These are phyloP conservation scores for Torrubiellomyces zombiae DNA, from an alignment of 2,329 filamentous ascomycete genomes.

Conservation along the genomic window DNA sequence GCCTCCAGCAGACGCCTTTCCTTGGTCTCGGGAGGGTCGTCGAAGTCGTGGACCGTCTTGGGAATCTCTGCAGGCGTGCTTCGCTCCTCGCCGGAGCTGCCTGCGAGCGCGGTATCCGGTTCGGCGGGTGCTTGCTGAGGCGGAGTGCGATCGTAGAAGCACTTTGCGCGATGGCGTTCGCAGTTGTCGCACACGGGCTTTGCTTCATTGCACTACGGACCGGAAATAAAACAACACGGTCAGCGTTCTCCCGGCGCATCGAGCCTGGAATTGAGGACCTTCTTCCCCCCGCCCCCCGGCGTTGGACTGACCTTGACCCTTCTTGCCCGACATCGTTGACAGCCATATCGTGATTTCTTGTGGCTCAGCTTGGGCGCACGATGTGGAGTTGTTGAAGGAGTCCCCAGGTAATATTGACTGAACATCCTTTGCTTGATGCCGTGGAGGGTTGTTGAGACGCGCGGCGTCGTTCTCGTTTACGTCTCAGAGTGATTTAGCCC, in stretches of 20 bases:
- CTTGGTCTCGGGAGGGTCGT: slow-evolving; percentile 6
- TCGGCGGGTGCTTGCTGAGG: slow-evolving; percentile 2
- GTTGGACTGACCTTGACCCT: slow-evolving; percentile 6
- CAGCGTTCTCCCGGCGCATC: no score
- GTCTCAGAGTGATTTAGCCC: no score
- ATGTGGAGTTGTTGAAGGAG: slow-evolving; percentile 1
- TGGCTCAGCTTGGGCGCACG: slow-evolving; percentile 7
- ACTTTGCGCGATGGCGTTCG: slow-evolving; percentile 4
- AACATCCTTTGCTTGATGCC: slow-evolving; percentile 7
- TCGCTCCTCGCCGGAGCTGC: slow-evolving; percentile 3
- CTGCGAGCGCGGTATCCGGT: slow-evolving; percentile 3
- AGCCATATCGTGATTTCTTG: slow-evolving; percentile 8
- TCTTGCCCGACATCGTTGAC: slow-evolving; percentile 7
- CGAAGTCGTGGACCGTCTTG: slow-evolving; percentile 1
- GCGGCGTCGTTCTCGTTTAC: no score
- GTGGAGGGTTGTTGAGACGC: no score
- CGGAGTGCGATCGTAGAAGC: slow-evolving; percentile 7
- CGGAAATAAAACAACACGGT: no score
- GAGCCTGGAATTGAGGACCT: not conserved
- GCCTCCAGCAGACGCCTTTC: slow-evolving; percentile 6
- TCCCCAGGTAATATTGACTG: slow-evolving; percentile 4
- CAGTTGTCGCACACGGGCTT: slow-evolving; percentile 7
- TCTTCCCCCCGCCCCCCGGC: not conserved
- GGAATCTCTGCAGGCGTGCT: slow-evolving; percentile 2
- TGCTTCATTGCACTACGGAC: slow-evolving; percentile 7